These are phyloP conservation scores for Fomes fomentarius DNA, from an alignment of 1,284 basidiomycete genomes.

Conservation along the genomic window DNA sequence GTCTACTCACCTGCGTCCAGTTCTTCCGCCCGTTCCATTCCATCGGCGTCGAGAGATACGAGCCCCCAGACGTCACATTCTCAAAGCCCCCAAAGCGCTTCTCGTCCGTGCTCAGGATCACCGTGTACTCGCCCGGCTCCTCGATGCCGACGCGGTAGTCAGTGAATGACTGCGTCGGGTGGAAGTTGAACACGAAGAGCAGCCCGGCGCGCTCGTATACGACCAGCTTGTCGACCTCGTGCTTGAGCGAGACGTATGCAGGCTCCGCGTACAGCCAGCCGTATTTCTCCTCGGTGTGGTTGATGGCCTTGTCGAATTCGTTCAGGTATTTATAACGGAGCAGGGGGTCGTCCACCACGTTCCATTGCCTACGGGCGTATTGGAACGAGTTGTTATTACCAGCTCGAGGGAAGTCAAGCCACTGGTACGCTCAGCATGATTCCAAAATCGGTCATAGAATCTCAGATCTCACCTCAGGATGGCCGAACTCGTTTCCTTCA, in stretches of 20 bases:
- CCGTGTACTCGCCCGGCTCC: slow-evolving; percentile 82
- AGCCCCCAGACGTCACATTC: slow-evolving; percentile 68
- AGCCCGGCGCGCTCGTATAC: slow-evolving; percentile 93
- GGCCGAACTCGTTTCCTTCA: slow-evolving; percentile 97
- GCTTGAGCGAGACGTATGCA: slow-evolving; percentile 92
- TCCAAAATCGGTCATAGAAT: background rate
- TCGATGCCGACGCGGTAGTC: slow-evolving; percentile 95
- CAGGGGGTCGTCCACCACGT: slow-evolving; percentile 84
- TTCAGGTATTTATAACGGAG: slow-evolving; percentile 94
- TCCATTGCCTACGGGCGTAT: slow-evolving; percentile 95
- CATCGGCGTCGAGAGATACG: slow-evolving; percentile 83
- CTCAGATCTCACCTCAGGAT: slow-evolving; percentile 75
- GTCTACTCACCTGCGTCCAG: slow-evolving; percentile 74
- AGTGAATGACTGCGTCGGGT: slow-evolving; percentile 84
- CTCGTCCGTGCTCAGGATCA: slow-evolving; percentile 87
- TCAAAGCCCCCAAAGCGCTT: slow-evolving; percentile 89
- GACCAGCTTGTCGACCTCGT: slow-evolving; percentile 91
- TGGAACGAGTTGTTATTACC: slow-evolving; percentile 97
- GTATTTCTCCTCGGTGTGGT: slow-evolving; percentile 78
- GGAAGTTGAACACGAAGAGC: slow-evolving; percentile 97
- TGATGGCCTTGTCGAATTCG: slow-evolving; percentile 95
- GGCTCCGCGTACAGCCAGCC: slow-evolving; percentile 87
- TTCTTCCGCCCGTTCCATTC: slow-evolving; percentile 94
- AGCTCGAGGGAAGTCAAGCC: slow-evolving; percentile 98
- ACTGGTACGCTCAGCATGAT: slow-evolving; percentile 48